Base-by-base conservation (phyloP, 2,329 filamentous ascomycete genomes). In the Calonectria fujianensis region DNA sequence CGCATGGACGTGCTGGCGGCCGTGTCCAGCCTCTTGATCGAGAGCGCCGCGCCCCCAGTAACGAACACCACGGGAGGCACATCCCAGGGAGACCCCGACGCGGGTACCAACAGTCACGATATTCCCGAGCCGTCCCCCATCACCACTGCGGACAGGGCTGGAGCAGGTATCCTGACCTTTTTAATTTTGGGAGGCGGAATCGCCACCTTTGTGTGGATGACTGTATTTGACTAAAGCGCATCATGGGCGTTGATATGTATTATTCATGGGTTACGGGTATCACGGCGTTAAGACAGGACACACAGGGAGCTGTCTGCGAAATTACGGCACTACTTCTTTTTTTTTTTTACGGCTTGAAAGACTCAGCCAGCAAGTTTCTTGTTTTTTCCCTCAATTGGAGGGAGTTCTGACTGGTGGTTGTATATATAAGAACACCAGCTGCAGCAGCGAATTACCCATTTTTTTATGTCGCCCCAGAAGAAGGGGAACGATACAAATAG, bases 1-100 rank as follows among this genome's bases (percentile, higher is more conserved):
- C 87, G 89, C 79, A 91, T 93, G 86, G 89, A 88, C 50, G 91
- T 90, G 0, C 82, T 92, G 9, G 88, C 88, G 11, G 87, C 91
- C 4, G 87, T 93, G 16, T 88, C 88, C 20, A 87, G 86, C 6
- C 84, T 89, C 11, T 80, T 92, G n/a, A 85, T 91, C 14, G 80
- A 84, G 13, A 80, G 86, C 11, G 86, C 84, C 2, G 81, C 79
- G 2, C 82, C 82, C 0, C 87, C 89, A 0, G 85, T 88, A 1
- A 90, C 88, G 0, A 87, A 87, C 6, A 72, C 59, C 0, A 89
- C 87, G 1, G 91, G 90, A 20, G 91, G 91, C 54, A 91, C 85
- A 0, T 88, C 86, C 7, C 82, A 80, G 71, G 87, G 87, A 0
- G 81, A 89, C 59, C 82, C 84, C 0, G 83, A 85, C 7, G 87